Base-by-base conservation (phyloP, 2,329 filamentous ascomycete genomes). In the Monosporascus sp. region DNA sequence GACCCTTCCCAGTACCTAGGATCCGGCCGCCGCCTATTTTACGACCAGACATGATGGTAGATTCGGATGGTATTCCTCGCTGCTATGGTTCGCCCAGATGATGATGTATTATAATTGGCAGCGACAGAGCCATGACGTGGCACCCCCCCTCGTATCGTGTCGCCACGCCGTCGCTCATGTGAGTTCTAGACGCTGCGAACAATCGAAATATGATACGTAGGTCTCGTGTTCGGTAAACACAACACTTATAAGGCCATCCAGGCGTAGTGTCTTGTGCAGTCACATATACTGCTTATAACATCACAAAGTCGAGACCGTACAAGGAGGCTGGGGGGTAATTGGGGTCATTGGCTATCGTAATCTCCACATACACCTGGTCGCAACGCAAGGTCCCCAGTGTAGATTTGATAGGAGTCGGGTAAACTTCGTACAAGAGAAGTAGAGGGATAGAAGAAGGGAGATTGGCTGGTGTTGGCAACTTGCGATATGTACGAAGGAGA, bases 11-110 rank as follows among this genome's bases (percentile, higher is more conserved):
- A 74, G 82, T 95, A 66, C 93, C 93, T 65, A 97, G 78, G 67
- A 97, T 86, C 75, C 93, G 86, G 70, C 93, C 93, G 74, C 93
- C 92, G 73, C 93, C 93, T 71, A 97, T 82, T 78, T 88, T 92
- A 77, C 89, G 85, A 72, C 82, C 81, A 65, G 91, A 88, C 91
- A 96, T 96, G 71, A 64, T 73, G 70, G 53, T 48, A 38, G 26
- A 40, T 37, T 14, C 20, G 8, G 15, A 22, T 22, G 24, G 24
- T 24, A 22, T 22, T n/a, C 38, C 38, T n/a, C 38, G 41, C 14
- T 26, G 41, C 22, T 20, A 20, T 44, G 15, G 37, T 40, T 40
- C 18, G 37, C 37, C 18, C 40, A 20, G 22, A 20, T 20, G 7
- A 22, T 28, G 9, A 22, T 15, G n/a, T 44, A 46, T 46, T 14